Evolutionary conservation across 2,329 filamentous ascomycete species (phyloP), one percentile per base, ranked within the genome.

Genomic region (Verticillium zaregamsianum): DNA sequence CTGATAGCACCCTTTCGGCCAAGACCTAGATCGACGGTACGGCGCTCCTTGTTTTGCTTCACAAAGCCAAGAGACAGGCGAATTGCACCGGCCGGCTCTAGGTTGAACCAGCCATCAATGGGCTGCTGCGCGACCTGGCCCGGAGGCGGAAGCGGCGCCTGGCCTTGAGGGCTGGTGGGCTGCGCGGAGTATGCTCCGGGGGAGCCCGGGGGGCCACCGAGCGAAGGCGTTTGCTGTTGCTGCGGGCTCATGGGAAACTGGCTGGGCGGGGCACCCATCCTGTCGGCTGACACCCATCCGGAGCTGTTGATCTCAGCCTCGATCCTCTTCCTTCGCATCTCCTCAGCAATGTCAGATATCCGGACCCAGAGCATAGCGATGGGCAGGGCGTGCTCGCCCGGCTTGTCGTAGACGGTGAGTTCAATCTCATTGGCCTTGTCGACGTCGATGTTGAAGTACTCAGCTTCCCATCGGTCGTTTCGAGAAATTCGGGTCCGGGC

Each of bases 391-490:
- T 96, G 91, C 69, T 97, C 93, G 65, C 89, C 88, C 2, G 93
- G 89, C 78, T 96, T 97, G 75, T 99, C 95, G 76, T 99, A 99
- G 12, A 99, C 93, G 0, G 93, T 98, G 60, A 99, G 86, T 74
- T 99, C 95, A 64, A 99, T 92, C 77, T 99, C 95, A 76, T 99
- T 99, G 59, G 95, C 95, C 80, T 98, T 98, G 77, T 98, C 94
- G 61, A 99, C 95, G 66, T 95, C 92, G 64, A 99, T 89, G 62
- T 89, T 93, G 75, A 97, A 95, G 39, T 89, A 86, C 77, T 99
- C 95, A 68, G 92, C 91, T 52, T 93, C 88, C 94, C 94, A 99
- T 70, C 87, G 87, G 76, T 99, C 95, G 64, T 84, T 96, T 62
- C 93, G 85, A 11, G 93, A 92, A 1, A 90, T 85, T 74, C 88